Conservation (phyloP, 805 yeast species). For the Millerago galiae region DNA sequence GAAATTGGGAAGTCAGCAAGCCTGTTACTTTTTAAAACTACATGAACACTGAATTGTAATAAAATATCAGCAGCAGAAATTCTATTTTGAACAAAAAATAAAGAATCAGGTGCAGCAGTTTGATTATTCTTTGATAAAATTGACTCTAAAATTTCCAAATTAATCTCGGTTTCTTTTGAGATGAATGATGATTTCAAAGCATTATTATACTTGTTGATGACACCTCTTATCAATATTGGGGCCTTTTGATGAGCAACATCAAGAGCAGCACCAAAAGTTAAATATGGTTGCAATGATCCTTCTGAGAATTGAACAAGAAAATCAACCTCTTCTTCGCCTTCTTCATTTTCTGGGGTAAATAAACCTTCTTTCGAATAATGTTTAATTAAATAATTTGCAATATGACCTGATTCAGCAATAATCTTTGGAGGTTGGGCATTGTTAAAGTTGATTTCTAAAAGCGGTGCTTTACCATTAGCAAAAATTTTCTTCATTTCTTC, state of each 20-base stretch:
- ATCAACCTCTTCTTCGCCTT: conserved; percentile 38
- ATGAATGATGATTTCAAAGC: conserved; percentile 42
- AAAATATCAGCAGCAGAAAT: conserved; percentile 55
- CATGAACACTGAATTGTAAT: conserved; percentile 33
- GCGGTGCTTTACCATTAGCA: conserved; percentile 61
- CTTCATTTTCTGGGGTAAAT: conserved; percentile 32
- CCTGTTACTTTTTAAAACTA: conserved; percentile 20
- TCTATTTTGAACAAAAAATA: conserved; percentile 41
- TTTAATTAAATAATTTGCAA: conserved; percentile 43
- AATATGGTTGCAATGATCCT: conserved; percentile 49
- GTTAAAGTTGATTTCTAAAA: conserved; percentile 40
- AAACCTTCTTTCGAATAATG: conserved; percentile 40
- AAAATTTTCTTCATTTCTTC: conserved; percentile 44
- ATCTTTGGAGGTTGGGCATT: conserved; percentile 23
- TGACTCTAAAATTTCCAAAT: conserved; percentile 36
- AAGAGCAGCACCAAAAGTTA: conserved; percentile 31
- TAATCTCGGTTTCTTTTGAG: conserved; percentile 36
- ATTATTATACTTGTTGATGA: conserved; percentile 37
- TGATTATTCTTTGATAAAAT: conserved; percentile 26
- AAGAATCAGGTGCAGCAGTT: not conserved
- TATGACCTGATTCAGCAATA: conserved; percentile 57
- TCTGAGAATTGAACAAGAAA: conserved; percentile 56
- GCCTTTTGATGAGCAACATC: conserved; percentile 34
- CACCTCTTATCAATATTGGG: conserved; percentile 42
- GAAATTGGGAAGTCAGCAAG: conserved; percentile 5